phyloP scores from a whole-genome alignment of 1,284 basidiomycete species.

The Trametes pubescens region DNA sequence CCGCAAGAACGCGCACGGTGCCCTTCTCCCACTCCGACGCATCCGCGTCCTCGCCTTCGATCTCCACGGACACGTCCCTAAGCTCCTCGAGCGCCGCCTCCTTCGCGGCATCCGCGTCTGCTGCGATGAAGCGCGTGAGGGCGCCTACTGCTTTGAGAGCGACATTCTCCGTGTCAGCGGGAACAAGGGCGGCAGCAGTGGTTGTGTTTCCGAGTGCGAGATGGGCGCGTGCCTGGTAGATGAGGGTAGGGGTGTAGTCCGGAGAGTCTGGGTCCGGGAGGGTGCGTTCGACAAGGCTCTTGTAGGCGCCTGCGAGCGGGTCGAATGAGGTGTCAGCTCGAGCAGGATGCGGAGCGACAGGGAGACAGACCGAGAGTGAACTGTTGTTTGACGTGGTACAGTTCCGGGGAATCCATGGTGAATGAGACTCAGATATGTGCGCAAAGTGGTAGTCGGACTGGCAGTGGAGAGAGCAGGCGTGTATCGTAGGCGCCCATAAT shows the following conservation, averaged over 20 bases:
- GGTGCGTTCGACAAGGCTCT: conserved; percentile 58
- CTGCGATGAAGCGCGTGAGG: conserved; percentile 72
- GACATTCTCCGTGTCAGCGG: conserved; percentile 68
- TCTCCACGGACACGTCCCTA: conserved; percentile 86
- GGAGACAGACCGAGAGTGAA: conserved; percentile 75
- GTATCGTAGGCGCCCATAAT: conserved; percentile 11
- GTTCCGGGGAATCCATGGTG: conserved; percentile 79
- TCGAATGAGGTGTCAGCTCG: conserved; percentile 17
- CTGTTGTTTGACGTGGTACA: conserved; percentile 87
- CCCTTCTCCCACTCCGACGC: conserved; percentile 71
- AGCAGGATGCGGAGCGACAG: not conserved
- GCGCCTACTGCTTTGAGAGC: conserved; percentile 76
- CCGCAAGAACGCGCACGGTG: conserved; percentile 80
- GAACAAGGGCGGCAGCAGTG: conserved; percentile 62
- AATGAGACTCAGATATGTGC: not conserved
- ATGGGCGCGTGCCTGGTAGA: conserved; percentile 87
- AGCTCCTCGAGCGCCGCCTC: conserved; percentile 76
- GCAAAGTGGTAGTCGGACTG: not conserved
- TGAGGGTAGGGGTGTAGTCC: conserved; percentile 68
- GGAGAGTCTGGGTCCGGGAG: conserved; percentile 69
- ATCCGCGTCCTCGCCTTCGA: conserved; percentile 79
- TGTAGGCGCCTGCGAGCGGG: conserved; percentile 65
- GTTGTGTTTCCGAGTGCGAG: conserved; percentile 77
- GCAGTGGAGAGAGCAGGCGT: not conserved
- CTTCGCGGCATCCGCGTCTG: conserved; percentile 42